Conservation (phyloP, 768 basidiomycete genomes). For the Aureoboletus auriporus region DNA sequence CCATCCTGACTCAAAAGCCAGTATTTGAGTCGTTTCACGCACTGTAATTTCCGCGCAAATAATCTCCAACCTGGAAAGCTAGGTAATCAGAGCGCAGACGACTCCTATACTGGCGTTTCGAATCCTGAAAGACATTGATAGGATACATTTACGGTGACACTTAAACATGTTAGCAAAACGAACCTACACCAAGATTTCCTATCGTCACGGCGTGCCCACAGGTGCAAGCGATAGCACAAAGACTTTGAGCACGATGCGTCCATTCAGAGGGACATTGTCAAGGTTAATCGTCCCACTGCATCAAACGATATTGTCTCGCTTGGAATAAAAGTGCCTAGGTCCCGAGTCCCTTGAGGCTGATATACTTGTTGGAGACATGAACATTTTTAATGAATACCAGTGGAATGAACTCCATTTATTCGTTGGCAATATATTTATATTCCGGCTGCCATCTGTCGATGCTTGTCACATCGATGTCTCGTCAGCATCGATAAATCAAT, state of each 20-base stretch:
- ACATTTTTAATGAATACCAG: not conserved
- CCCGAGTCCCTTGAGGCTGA: not conserved
- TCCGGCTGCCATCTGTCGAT: too few species aligned
- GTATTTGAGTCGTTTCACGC: not conserved
- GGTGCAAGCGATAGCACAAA: not conserved
- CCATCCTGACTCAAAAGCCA: not conserved
- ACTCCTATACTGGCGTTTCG: not conserved
- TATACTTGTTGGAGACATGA: not conserved
- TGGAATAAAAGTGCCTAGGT: not conserved
- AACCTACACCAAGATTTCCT: not conserved
- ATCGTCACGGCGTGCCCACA: not conserved
- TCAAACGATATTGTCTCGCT: not conserved
- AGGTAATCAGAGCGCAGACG: constrained; percentile 46
- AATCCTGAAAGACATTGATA: not conserved
- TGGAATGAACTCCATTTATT: too few species aligned
- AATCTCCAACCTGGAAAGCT: constrained; percentile 37
- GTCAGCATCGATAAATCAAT: too few species aligned
- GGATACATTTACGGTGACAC: not conserved
- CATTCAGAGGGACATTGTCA: not conserved
- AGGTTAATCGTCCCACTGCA: not conserved
- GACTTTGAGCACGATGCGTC: not conserved
- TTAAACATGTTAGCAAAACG: not conserved
- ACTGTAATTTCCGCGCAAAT: constrained; percentile 12
- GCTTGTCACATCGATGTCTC: too few species aligned
- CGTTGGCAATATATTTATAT: too few species aligned